These are phyloP conservation scores for Gossypium sturtianum DNA, from an alignment of 345 rosid species.

Conservation along the genomic window DNA sequence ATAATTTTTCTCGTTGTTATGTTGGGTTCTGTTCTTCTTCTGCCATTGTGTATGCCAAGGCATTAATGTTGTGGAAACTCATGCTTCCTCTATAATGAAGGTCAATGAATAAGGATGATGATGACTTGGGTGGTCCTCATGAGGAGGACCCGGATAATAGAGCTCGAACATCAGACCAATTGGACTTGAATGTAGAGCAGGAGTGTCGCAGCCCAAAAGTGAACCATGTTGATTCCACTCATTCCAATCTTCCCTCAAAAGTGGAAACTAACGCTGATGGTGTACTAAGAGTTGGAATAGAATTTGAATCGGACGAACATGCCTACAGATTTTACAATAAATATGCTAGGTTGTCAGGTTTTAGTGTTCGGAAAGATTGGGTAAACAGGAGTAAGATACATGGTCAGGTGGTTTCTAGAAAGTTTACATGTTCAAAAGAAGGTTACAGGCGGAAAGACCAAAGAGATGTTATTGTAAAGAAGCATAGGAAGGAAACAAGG, in stretches of 20 bases:
- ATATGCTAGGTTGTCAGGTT: constrained; percentile 32
- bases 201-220: constrained; percentile 17
- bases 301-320: constrained; percentile 33
- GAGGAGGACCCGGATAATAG: constrained; percentile 16
- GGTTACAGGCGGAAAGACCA: constrained; percentile 24
- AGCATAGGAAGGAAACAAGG: constrained; percentile 29
- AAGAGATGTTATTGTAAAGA: constrained; percentile 20
- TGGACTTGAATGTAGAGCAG: constrained; percentile 33
- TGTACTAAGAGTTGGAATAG: constrained; percentile 24
- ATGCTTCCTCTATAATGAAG: constrained; percentile 13
- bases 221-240: constrained; percentile 4
- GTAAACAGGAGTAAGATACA: constrained; percentile 28
- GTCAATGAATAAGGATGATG: constrained; percentile 22
- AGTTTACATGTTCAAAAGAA: constrained; percentile 34
- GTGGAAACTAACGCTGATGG: constrained; percentile 10
- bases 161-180: constrained; percentile 15
- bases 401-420: constrained; percentile 28
- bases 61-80: constrained; percentile 1
- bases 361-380: constrained; percentile 34
- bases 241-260: constrained; percentile 13
- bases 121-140: constrained; percentile 7
- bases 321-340: constrained; percentile 26
- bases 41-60: background rate
- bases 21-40: background rate
- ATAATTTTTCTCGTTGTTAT: background rate